Evolutionary conservation across 2,329 filamentous ascomycete genomes (phyloP).

Genomic region (Podosphaera aphanis): DNA sequence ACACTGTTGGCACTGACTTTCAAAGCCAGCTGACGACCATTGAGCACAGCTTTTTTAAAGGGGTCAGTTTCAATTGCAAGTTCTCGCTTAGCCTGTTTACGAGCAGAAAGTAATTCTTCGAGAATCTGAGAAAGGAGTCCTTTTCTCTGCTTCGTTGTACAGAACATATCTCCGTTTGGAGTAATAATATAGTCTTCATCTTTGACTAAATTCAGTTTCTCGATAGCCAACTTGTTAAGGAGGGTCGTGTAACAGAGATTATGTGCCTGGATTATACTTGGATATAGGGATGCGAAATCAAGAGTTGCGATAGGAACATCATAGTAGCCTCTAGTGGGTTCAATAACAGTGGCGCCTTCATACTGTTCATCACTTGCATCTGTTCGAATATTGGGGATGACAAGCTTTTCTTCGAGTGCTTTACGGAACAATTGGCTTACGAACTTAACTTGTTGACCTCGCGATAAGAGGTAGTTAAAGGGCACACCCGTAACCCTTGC

Average conservation of each 20-base stretch:
- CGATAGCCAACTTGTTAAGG: conserved; percentile 53
- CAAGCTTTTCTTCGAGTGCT: conserved; percentile 73
- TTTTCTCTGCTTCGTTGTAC: conserved; percentile 70
- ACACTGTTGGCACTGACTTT: conserved; percentile 97
- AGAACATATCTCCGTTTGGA: conserved; percentile 82
- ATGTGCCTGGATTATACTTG: conserved; percentile 96
- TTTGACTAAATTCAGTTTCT: conserved; percentile 54
- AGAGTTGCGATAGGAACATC: conserved; percentile 86
- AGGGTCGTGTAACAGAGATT: conserved; percentile 96
- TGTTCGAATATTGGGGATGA: conserved; percentile 66
- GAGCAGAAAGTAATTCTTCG: conserved; percentile 70
- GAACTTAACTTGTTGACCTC: conserved; percentile 94
- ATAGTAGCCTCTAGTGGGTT: conserved; percentile 82
- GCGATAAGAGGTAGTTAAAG: conserved; percentile 78
- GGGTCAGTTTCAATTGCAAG: conserved; percentile 72
- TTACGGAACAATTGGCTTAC: conserved; percentile 94
- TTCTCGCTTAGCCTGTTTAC: conserved; percentile 87
- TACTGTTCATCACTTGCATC: conserved; percentile 69
- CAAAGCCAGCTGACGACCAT: conserved; percentile 85
- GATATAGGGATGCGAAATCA: conserved; percentile 96
- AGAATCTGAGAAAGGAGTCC: conserved; percentile 86
- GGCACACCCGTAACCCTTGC: conserved; percentile 96
- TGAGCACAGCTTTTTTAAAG: conserved; percentile 94
- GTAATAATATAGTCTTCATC: conserved; percentile 94
- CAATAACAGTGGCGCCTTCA: conserved; percentile 92